Conservation (phyloP, 495 filamentous ascomycete species). For the Delitschia confertaspora region DNA sequence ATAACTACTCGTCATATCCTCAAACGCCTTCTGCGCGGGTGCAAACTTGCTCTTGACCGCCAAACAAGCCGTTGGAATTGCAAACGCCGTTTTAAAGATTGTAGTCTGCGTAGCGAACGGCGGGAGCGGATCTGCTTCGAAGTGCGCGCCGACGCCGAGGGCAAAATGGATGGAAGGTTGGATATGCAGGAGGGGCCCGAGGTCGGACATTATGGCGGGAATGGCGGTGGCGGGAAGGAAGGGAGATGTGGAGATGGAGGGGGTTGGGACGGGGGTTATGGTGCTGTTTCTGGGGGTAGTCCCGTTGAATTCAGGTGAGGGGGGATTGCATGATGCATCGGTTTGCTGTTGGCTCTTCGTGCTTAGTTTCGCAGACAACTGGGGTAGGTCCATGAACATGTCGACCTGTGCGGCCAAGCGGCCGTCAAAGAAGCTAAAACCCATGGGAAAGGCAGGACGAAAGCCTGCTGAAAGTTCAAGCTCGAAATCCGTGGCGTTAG, state of each 20-base stretch:
- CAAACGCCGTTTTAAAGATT: conserved; percentile 7
- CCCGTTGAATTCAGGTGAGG: too few species aligned
- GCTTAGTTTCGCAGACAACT: conserved; percentile 6
- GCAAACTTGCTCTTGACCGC: too few species aligned
- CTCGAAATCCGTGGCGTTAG: conserved; percentile 10
- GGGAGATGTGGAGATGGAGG: conserved; percentile 1
- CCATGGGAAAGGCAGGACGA: conserved; percentile 15
- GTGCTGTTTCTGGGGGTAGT: background rate
- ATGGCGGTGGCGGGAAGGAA: conserved; percentile 1
- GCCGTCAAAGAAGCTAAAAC: conserved; percentile 17
- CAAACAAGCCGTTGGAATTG: conserved; percentile 13
- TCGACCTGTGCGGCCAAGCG: conserved; percentile 4
- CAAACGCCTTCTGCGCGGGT: too few species aligned
- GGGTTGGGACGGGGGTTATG: background rate
- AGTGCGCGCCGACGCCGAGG: conserved; percentile 11
- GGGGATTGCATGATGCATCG: conserved; percentile 1
- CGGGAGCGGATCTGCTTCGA: conserved; percentile 5
- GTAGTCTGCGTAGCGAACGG: background rate
- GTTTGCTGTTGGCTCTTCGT: background rate
- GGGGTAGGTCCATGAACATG: conserved; percentile 16
- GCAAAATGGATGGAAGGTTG: conserved; percentile 7
- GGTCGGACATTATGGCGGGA: background rate
- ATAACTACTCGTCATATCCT: too few species aligned
- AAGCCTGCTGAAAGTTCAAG: conserved; percentile 7
- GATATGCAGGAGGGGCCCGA: conserved; percentile 15